phyloP scores from a whole-genome alignment of 345 rosid genomes.

The Turnera subulata region DNA sequence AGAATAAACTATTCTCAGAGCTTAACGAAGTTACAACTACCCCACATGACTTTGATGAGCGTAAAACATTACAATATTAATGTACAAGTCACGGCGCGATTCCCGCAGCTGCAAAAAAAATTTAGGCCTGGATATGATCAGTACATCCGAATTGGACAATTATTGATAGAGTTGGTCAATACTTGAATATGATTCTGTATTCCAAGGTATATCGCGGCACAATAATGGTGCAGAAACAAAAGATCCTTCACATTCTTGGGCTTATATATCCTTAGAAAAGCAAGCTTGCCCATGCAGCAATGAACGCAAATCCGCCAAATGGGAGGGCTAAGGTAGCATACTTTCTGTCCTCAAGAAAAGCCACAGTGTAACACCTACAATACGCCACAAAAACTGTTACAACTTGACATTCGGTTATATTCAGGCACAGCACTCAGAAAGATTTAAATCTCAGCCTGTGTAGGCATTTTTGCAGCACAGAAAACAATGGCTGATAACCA shows the following conservation, averaged over 20 bases:
- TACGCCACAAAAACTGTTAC: background rate
- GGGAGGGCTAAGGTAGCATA: slow-evolving; percentile 80
- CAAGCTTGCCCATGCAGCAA: slow-evolving; percentile 86
- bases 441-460: background rate
- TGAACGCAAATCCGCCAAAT: slow-evolving; percentile 80
- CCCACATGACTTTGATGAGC: too few relatives aligned
- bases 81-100: background rate
- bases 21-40: too few relatives aligned
- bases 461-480: too few relatives aligned
- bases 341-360: slow-evolving; percentile 74
- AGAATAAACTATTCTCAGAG: too few relatives aligned
- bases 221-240: background rate
- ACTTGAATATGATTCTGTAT: background rate
- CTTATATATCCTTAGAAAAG: slow-evolving; percentile 36
- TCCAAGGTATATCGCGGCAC: too few relatives aligned
- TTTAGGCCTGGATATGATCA: too few relatives aligned
- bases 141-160: too few relatives aligned
- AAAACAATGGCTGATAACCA: too few relatives aligned
- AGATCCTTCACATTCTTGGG: background rate
- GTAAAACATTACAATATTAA: background rate
- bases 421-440: background rate
- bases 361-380: slow-evolving; percentile 81
- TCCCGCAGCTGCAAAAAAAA: too few relatives aligned
- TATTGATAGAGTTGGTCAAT: background rate
- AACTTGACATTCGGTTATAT: background rate